Evolutionary conservation across 257 asterid species (phyloP).

Genomic region (Solanum ahanhuiri): DNA sequence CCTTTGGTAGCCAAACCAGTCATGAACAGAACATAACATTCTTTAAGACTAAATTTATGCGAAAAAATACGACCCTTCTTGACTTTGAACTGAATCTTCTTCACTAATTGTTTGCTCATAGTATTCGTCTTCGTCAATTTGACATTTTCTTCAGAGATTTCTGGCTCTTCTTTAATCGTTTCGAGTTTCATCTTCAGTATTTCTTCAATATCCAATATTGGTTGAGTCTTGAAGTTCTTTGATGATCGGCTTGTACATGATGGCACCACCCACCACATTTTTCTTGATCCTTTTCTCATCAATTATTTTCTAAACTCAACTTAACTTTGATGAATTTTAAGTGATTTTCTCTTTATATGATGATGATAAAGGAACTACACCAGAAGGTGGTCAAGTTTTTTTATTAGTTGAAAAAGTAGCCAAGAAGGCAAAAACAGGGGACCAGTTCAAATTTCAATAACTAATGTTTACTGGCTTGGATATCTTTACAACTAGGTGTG

Average conservation of each 20-base stretch:
- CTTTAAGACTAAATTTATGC: slow-evolving; percentile 38
- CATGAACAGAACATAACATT: slow-evolving; percentile 52
- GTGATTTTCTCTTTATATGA: neutral
- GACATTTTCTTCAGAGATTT: slow-evolving; percentile 20
- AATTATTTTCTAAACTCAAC: neutral
- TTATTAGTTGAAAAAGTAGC: slow-evolving; percentile 5
- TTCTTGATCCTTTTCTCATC: slow-evolving; percentile 24
- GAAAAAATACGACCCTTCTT: slow-evolving; percentile 27
- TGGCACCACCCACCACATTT: slow-evolving; percentile 46
- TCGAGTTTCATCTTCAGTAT: slow-evolving; percentile 71
- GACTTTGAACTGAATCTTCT: slow-evolving; percentile 33
- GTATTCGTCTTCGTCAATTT: neutral
- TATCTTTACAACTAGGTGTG: slow-evolving; percentile 28
- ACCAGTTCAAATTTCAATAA: slow-evolving; percentile 6
- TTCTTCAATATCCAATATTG: slow-evolving; percentile 49
- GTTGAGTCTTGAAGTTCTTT: slow-evolving; percentile 24
- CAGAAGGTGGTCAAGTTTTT: slow-evolving; percentile 4
- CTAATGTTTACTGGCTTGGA: neutral
- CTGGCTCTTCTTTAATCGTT: slow-evolving; percentile 55
- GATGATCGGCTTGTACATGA: slow-evolving; percentile 27
- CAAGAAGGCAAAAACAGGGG: neutral
- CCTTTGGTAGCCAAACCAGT: slow-evolving; percentile 48
- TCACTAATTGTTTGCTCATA: slow-evolving; percentile 6
- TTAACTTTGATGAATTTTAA: neutral
- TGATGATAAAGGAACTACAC: neutral